Conservation (phyloP, 163 green algal species). For the Coccomyxa subellipsoidea region DNA sequence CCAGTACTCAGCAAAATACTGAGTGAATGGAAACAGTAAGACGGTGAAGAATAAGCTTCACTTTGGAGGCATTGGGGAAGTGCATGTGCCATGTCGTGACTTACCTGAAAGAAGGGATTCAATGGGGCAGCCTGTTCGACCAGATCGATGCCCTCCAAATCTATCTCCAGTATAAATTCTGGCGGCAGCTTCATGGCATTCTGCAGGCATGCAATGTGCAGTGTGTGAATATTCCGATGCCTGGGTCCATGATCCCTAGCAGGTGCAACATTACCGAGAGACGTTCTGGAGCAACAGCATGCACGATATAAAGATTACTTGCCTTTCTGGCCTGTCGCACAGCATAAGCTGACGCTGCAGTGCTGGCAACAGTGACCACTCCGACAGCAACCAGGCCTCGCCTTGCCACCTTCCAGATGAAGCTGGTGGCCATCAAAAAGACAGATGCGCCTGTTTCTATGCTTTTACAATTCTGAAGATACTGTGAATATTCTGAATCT, state of each 20-base stretch:
- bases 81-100: neutral
- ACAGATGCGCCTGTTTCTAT: neutral
- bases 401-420: neutral
- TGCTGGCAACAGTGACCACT: neutral
- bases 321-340: neutral
- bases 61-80: neutral
- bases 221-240: too few relatives aligned
- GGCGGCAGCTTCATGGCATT: conserved; percentile 18
- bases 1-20: too few relatives aligned
- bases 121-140: conserved; percentile 17
- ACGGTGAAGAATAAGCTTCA: neutral
- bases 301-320: too few relatives aligned
- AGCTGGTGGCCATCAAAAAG: neutral
- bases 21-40: too few relatives aligned
- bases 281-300: too few relatives aligned
- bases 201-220: neutral
- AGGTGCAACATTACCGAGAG: too few relatives aligned
- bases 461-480: neutral
- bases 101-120: conserved; percentile 10
- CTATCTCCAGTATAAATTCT: conserved; percentile 28
- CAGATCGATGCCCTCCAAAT: conserved; percentile 27
- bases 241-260: too few relatives aligned
- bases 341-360: neutral
- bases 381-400: neutral
- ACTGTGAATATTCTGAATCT: too few relatives aligned